Conservation (phyloP, 1,139 yeast species). For the Kurtzmaniella quercitrusa region DNA sequence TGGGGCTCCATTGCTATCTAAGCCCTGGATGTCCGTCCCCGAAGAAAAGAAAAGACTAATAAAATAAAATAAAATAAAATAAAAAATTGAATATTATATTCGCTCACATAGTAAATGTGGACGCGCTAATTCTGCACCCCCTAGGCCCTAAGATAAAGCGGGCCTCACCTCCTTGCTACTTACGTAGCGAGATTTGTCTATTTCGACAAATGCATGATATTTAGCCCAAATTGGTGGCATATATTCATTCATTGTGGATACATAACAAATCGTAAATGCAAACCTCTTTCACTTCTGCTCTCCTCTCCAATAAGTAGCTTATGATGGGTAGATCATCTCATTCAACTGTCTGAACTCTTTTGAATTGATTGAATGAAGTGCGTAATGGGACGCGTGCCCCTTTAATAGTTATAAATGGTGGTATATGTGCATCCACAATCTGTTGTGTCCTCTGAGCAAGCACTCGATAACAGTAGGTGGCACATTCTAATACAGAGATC, state of each 20-base stretch:
- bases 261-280: too few relatives aligned
- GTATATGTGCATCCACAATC: not conserved
- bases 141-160: too few relatives aligned
- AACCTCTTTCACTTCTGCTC: too few relatives aligned
- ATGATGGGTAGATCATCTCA: not conserved
- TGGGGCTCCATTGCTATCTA: not conserved
- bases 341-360: not conserved
- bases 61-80: not conserved
- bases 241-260: too few relatives aligned
- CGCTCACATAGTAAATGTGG: not conserved
- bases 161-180: too few relatives aligned
- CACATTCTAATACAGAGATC: constrained; percentile 6
- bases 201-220: too few relatives aligned
- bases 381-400: not conserved
- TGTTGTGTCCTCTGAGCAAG: not conserved
- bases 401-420: not conserved
- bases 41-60: not conserved
- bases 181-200: too few relatives aligned
- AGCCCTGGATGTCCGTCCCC: not conserved
- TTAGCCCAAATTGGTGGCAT: too few relatives aligned
- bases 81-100: too few relatives aligned
- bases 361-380: not conserved
- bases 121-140: too few relatives aligned
- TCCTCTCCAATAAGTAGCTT: not conserved
- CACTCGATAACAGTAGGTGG: constrained; percentile 6